Percentiles rank a stretch among this genome's conserved stretches.
phyloP scores from a whole-genome alignment of 1,284 basidiomycete species.

The Leccinum angustisporum region DNA sequence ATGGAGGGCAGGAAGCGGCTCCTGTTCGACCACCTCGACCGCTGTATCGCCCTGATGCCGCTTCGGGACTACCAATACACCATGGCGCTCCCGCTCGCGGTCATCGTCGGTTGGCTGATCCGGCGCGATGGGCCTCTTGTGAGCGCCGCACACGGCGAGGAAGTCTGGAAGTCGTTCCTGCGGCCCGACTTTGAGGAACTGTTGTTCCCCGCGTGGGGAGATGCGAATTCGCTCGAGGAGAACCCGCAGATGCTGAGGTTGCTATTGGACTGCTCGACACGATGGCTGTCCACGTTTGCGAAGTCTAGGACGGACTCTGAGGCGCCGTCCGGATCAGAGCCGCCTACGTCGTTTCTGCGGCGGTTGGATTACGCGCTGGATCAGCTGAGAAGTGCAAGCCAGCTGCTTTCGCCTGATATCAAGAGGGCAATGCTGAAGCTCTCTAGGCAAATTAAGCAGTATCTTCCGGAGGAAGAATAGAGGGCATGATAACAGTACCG shows the following conservation, averaged over 20 bases:
- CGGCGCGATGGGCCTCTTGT: slow-evolving; percentile 1
- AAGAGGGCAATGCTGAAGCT: slow-evolving; percentile 4
- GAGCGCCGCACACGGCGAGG: neutral
- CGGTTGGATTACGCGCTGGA: neutral
- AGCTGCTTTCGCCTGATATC: slow-evolving; percentile 1
- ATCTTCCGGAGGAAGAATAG: no score
- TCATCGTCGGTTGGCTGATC: slow-evolving; percentile 9
- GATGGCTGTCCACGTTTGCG: slow-evolving; percentile 1
- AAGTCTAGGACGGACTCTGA: neutral
- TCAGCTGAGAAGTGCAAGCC: neutral
- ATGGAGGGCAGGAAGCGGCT: neutral
- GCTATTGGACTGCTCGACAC: slow-evolving; percentile 4
- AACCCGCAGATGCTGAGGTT: slow-evolving; percentile 8
- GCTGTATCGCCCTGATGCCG: slow-evolving; percentile 1
- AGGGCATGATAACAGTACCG: neutral
- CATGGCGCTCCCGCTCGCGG: slow-evolving; percentile 5
- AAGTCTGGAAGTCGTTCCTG: slow-evolving; percentile 2
- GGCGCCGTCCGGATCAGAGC: neutral
- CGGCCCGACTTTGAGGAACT: slow-evolving; percentile 5
- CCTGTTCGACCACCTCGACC: slow-evolving; percentile 8
- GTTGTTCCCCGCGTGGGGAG: slow-evolving; percentile 3
- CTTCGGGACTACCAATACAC: neutral
- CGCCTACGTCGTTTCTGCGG: neutral
- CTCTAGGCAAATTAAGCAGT: slow-evolving; percentile 41
- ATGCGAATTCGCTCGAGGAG: slow-evolving; percentile 7